Evolutionary conservation across 176 grass and related monocot species (phyloP), one percentile per base, ranked within the genome.

Genomic region (Eremochloa ophiuroides): DNA sequence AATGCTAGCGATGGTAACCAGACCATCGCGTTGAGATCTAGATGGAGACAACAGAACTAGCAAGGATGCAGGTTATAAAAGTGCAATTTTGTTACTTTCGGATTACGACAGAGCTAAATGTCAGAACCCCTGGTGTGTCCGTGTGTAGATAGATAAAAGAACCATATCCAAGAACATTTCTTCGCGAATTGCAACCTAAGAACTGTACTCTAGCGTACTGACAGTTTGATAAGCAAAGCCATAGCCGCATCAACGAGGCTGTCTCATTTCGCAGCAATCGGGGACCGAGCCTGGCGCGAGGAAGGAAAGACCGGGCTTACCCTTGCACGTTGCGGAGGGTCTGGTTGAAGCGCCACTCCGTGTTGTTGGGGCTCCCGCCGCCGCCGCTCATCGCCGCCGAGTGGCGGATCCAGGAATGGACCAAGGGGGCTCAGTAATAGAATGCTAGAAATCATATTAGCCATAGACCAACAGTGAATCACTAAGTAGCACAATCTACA

Each of bases 281-380:
- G 71, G 65, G 71, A 92, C 64, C 20, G 37, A 46, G 11, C 7
- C 44, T n/a, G 0, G 37, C 3, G 3, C 38, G 40, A 48, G 66
- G 47, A 33, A 38, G 26, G 22, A 80, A 55, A 22, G 38, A 39
- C 9, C 14, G 13, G 26, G 29, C 88, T 80, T 59, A 97, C 95
- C 95, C 92, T 85, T 97, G 94, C 70, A 97, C 94, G 51, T 91
- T 97, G 60, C 88, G 80, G 33, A 97, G 95, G 28, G 95, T 97
- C 82, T 97, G 92, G 74, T 97, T 97, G 81, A 98, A 94, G 56
- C 92, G 83, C 95, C 95, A 94, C 71, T 97, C 95, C 22, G 89
- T 85, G 91, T 94, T 94, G 29, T 89, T 94, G 9, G 95, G 86
- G 58, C 88, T 94, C 87, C 71, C 84, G 16, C 74, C 53, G 20